Evolutionary conservation across 2,329 filamentous ascomycete genomes (phyloP).

Genomic region (Scedosporium minutisporum): DNA sequence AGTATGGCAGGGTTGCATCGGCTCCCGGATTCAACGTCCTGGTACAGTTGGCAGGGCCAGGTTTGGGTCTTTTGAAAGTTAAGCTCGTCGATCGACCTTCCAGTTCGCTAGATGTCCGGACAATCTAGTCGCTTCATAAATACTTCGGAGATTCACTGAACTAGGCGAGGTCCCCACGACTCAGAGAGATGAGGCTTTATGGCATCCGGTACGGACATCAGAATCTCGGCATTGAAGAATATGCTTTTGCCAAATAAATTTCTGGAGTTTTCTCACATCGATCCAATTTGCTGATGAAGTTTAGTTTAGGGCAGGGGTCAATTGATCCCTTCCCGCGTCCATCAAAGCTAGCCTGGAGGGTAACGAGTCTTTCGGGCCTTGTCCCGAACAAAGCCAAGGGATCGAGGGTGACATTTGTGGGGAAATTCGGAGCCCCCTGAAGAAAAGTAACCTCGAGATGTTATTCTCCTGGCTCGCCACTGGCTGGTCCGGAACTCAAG

Average conservation of each 20-base stretch:
- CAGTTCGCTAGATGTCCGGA: too few species aligned
- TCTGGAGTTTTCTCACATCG: not conserved
- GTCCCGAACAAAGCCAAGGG: not conserved
- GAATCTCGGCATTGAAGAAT: not conserved
- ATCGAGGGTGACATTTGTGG: not conserved
- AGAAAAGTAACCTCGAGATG: not conserved
- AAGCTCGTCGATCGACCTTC: too few species aligned
- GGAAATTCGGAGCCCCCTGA: not conserved
- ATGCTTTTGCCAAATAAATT: not conserved
- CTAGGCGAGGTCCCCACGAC: not conserved
- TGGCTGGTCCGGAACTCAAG: not conserved
- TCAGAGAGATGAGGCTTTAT: not conserved
- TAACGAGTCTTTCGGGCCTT: conserved; percentile 1
- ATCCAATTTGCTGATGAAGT: not conserved
- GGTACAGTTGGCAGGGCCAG: not conserved
- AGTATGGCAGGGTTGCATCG: not conserved
- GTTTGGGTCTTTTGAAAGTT: not conserved
- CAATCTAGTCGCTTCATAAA: too few species aligned
- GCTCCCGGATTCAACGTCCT: not conserved
- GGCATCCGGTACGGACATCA: not conserved
- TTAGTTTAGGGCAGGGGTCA: not conserved
- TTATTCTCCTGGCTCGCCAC: not conserved
- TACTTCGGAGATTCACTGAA: too few species aligned
- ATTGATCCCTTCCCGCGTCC: not conserved
- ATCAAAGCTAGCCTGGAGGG: not conserved